These are phyloP conservation scores for Pholiota microspora DNA, from an alignment of 768 basidiomycete species.

Conservation along the genomic window DNA sequence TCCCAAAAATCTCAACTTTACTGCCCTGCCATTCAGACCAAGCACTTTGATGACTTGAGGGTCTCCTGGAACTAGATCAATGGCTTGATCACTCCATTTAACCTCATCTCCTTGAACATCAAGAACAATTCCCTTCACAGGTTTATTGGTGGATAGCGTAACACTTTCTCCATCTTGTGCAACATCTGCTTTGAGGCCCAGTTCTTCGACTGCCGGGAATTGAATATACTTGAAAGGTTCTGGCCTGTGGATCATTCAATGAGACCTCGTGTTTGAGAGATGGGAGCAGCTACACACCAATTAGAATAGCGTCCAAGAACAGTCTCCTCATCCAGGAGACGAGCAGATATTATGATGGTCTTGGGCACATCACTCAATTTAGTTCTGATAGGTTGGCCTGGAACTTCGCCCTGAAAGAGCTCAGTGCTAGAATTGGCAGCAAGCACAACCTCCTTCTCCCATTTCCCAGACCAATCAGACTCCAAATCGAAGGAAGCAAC, in stretches of 20 bases:
- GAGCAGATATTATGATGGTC: constrained; percentile 68
- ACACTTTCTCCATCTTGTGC: constrained; percentile 57
- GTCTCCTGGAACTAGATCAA: constrained; percentile 89
- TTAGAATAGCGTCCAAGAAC: constrained; percentile 76
- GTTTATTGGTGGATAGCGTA: constrained; percentile 53
- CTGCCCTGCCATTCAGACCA: constrained; percentile 64
- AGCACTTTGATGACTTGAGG: constrained; percentile 63
- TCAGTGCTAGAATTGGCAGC: constrained; percentile 80
- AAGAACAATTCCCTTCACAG: constrained; percentile 87
- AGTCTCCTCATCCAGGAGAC: constrained; percentile 54
- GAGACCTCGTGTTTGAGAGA: not conserved
- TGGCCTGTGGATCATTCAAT: constrained; percentile 54
- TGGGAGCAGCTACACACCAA: constrained; percentile 61
- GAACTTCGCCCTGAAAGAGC: constrained; percentile 67
- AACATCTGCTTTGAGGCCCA: constrained; percentile 56
- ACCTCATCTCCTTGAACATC: constrained; percentile 73
- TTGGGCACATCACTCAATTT: constrained; percentile 63
- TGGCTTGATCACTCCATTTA: constrained; percentile 85
- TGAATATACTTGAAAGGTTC: constrained; percentile 92
- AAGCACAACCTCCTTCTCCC: constrained; percentile 51
- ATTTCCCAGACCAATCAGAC: constrained; percentile 57
- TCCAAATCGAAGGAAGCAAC: constrained; percentile 63
- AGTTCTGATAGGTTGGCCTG: constrained; percentile 71
- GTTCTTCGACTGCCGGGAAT: constrained; percentile 63
- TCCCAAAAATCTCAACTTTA: constrained; percentile 70